Conservation (phyloP, 1,139 yeast genomes). For the Kodamaea suecica region DNA sequence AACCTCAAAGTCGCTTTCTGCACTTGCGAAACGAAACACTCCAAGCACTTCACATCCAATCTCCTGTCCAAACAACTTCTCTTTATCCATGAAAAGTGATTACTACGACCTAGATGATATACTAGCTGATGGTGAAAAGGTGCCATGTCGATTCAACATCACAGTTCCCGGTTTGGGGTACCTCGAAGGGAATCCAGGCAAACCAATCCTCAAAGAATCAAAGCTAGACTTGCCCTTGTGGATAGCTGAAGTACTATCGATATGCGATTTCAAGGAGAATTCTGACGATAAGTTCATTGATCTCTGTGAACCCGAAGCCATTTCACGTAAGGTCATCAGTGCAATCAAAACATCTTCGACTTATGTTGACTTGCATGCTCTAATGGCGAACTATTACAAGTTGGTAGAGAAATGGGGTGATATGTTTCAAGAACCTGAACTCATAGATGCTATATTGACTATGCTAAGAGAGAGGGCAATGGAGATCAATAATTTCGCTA, state of each 20-base stretch:
- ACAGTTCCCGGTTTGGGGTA: slow-evolving; percentile 85
- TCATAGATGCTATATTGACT: slow-evolving; percentile 51
- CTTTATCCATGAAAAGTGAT: slow-evolving; percentile 12
- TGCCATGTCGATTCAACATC: slow-evolving; percentile 76
- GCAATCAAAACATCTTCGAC: slow-evolving; percentile 78
- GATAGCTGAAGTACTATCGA: slow-evolving; percentile 80
- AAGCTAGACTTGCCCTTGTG: slow-evolving; percentile 82
- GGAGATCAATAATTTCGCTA: slow-evolving; percentile 70
- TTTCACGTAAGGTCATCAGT: slow-evolving; percentile 62
- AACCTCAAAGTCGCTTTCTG: too few relatives aligned
- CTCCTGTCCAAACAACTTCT: too few relatives aligned
- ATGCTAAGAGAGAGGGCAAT: slow-evolving; percentile 64
- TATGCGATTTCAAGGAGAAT: slow-evolving; percentile 38
- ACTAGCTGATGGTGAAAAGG: slow-evolving; percentile 65
- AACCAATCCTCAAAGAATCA: slow-evolving; percentile 58
- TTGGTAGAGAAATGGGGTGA: slow-evolving; percentile 73
- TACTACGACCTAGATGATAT: slow-evolving; percentile 89
- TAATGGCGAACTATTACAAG: slow-evolving; percentile 63
- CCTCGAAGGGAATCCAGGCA: slow-evolving; percentile 78
- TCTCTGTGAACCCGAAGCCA: slow-evolving; percentile 64
- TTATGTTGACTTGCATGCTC: slow-evolving; percentile 64
- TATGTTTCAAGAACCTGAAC: slow-evolving; percentile 63
- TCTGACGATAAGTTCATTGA: slow-evolving; percentile 60
- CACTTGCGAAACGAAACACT: too few relatives aligned
- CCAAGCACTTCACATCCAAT: too few relatives aligned